Percentiles rank a stretch among this genome's conserved stretches.
These are phyloP conservation scores for Talaromyces thailandensis DNA, from an alignment of 495 filamentous ascomycete species.

Conservation along the genomic window DNA sequence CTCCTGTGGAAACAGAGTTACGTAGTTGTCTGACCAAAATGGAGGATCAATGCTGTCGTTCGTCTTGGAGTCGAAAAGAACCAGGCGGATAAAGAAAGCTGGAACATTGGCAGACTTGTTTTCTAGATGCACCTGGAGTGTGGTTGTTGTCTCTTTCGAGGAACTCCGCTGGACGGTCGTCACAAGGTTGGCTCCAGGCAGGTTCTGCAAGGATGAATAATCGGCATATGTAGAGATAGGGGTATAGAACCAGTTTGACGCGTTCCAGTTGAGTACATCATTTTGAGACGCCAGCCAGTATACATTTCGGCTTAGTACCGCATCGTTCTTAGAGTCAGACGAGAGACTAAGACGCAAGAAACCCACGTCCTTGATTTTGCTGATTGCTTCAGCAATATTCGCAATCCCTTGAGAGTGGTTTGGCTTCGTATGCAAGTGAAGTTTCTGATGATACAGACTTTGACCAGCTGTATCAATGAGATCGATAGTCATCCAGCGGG, in stretches of 20 bases:
- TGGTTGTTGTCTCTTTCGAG: not conserved
- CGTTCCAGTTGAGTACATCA: constrained; percentile 46
- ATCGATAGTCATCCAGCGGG: constrained; percentile 37
- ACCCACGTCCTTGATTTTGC: constrained; percentile 30
- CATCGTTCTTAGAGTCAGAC: constrained; percentile 13
- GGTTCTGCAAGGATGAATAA: constrained; percentile 35
- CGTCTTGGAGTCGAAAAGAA: constrained; percentile 26
- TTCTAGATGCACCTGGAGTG: constrained; percentile 31
- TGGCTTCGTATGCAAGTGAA: constrained; percentile 13
- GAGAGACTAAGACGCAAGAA: constrained; percentile 43
- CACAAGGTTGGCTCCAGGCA: constrained; percentile 28
- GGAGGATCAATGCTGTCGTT: constrained; percentile 40
- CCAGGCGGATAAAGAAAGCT: constrained; percentile 48
- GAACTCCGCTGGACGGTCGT: constrained; percentile 9
- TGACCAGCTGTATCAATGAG: constrained; percentile 40
- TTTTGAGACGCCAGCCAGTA: constrained; percentile 48
- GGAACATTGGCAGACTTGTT: constrained; percentile 40
- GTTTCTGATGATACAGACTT: constrained; percentile 17
- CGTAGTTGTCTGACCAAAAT: constrained; percentile 54
- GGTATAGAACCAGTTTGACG: constrained; percentile 50
- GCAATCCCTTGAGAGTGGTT: constrained; percentile 19
- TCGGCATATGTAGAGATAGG: constrained; percentile 46
- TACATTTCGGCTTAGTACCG: constrained; percentile 45
- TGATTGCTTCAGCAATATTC: constrained; percentile 20
- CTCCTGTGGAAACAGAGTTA: constrained; percentile 52